These are phyloP conservation scores for Populus tomentosa DNA, from an alignment of 441 rosid genomes.

Conservation along the genomic window DNA sequence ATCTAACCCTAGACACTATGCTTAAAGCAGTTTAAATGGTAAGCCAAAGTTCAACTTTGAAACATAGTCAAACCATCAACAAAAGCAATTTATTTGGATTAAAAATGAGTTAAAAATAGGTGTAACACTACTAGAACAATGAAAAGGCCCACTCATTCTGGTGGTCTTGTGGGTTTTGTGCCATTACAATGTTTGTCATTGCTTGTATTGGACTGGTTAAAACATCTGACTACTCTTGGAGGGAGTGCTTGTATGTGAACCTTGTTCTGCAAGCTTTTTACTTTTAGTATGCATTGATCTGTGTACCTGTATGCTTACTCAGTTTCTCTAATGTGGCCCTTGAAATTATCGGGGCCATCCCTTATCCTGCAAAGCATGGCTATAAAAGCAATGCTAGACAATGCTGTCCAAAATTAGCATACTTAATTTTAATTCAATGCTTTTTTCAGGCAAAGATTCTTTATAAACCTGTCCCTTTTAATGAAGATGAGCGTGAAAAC, in stretches of 20 bases:
- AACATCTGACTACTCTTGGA: not conserved
- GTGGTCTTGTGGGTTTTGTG: too few relatives aligned
- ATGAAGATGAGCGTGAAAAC: conserved; percentile 76
- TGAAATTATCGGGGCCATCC: not conserved
- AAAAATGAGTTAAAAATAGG: too few relatives aligned
- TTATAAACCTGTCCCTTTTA: conserved; percentile 69
- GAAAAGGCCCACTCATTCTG: too few relatives aligned
- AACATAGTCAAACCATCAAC: too few relatives aligned
- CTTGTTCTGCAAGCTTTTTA: not conserved
- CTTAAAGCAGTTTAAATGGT: too few relatives aligned
- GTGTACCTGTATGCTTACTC: not conserved
- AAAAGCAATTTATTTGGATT: too few relatives aligned
- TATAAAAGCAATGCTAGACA: not conserved
- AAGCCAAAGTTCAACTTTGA: too few relatives aligned
- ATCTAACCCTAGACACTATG: too few relatives aligned
- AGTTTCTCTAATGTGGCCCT: not conserved
- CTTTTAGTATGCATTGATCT: not conserved
- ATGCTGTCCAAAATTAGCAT: not conserved
- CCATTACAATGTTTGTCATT: too few relatives aligned
- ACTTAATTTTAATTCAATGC: not conserved
- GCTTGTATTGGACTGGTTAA: not conserved
- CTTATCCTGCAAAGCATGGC: not conserved
- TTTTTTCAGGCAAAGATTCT: conserved; percentile 81
- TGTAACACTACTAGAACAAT: too few relatives aligned
- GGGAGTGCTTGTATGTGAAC: not conserved